These are phyloP conservation scores for Ramalina peruviana DNA, from an alignment of 495 filamentous ascomycete genomes.

Conservation along the genomic window DNA sequence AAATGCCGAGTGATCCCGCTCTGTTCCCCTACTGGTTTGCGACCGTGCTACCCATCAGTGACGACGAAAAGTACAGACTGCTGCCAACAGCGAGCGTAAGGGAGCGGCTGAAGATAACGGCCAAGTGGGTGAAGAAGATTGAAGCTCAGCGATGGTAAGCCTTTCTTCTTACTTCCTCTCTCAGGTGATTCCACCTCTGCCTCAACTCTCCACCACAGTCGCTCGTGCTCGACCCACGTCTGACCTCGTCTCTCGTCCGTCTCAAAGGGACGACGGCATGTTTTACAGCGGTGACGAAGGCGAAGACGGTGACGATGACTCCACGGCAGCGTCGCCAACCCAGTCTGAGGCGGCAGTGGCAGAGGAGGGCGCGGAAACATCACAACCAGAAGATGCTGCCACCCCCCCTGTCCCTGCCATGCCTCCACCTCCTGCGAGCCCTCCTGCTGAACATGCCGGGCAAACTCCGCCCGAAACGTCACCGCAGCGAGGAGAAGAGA, in stretches of 20 bases:
- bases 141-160: slow-evolving; percentile 62
- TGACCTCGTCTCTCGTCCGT: slow-evolving; percentile 3
- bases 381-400: background rate
- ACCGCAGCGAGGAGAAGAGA: no score
- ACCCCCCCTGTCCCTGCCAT: no score
- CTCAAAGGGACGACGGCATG: slow-evolving; percentile 10
- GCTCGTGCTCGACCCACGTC: slow-evolving; percentile 8
- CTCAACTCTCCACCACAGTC: background rate
- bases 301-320: slow-evolving; percentile 21
- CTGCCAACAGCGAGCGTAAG: slow-evolving; percentile 58
- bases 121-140: slow-evolving; percentile 58
- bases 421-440: no score
- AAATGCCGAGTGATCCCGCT: slow-evolving; percentile 58
- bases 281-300: slow-evolving; percentile 13
- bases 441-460: no score
- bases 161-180: slow-evolving; percentile 1
- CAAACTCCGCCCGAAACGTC: no score
- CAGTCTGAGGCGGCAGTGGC: background rate
- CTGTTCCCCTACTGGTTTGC: slow-evolving; percentile 88
- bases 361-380: background rate
- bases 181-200: background rate
- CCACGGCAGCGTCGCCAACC: background rate
- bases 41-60: slow-evolving; percentile 59
- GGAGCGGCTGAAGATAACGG: slow-evolving; percentile 66
- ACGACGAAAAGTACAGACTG: slow-evolving; percentile 66